Percentiles rank a stretch among this genome's conserved stretches.
Evolutionary conservation across 495 filamentous ascomycete genomes (phyloP).

Genomic region (Tuber indicum): DNA sequence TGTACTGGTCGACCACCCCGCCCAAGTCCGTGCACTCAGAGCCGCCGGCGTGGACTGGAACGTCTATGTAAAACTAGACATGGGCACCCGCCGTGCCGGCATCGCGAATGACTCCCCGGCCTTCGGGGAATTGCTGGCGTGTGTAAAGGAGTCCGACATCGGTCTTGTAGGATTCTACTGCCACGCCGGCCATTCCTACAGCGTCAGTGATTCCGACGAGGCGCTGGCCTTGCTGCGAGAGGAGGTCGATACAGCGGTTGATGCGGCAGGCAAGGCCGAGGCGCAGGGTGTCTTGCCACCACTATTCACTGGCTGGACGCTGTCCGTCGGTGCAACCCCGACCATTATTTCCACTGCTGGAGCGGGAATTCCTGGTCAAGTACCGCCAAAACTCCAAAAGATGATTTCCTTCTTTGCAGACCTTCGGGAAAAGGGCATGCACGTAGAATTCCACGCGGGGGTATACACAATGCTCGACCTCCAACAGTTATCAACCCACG

Average conservation of each 20-base stretch:
- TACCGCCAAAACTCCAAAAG: conserved; percentile 29
- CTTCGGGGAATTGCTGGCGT: conserved; percentile 51
- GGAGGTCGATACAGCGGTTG: conserved; percentile 57
- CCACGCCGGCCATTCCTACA: conserved; percentile 74
- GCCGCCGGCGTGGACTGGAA: conserved; percentile 45
- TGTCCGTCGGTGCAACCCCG: conserved; percentile 77
- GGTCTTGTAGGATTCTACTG: conserved; percentile 64
- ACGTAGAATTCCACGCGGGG: conserved; percentile 64
- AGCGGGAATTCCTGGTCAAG: conserved; percentile 41
- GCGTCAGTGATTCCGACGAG: conserved; percentile 46
- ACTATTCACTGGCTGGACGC: conserved; percentile 21
- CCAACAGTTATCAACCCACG: conserved; percentile 73
- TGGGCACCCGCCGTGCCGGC: conserved; percentile 70
- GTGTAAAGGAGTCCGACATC: conserved; percentile 46
- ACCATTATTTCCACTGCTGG: conserved; percentile 57
- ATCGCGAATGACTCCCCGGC: conserved; percentile 50
- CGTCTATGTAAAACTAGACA: conserved; percentile 73
- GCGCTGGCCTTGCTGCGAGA: conserved; percentile 54
- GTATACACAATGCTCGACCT: conserved; percentile 71
- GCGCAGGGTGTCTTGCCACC: not conserved
- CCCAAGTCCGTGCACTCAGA: conserved; percentile 51
- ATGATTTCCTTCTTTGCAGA: conserved; percentile 8
- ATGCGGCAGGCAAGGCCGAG: conserved; percentile 46
- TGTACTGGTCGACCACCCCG: conserved; percentile 66
- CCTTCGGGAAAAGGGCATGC: conserved; percentile 12